Evolutionary conservation across 2,329 filamentous ascomycete genomes (phyloP).

Genomic region (Dothideomycetes sp.): DNA sequence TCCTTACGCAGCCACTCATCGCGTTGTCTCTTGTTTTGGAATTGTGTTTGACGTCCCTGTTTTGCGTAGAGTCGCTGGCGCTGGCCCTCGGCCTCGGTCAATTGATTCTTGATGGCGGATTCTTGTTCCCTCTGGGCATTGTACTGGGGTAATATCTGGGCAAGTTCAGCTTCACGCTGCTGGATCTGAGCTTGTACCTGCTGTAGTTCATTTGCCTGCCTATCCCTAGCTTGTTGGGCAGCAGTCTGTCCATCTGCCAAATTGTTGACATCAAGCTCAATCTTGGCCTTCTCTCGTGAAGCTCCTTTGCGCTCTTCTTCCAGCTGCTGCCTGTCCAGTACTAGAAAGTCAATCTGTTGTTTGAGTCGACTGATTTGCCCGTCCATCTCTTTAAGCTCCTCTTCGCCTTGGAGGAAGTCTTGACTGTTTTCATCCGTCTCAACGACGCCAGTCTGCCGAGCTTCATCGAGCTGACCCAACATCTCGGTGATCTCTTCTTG

Average conservation of each 20-base stretch:
- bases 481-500: conserved; percentile 69
- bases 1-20: conserved; percentile 74
- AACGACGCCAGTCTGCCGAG: conserved; percentile 72
- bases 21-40: conserved; percentile 78
- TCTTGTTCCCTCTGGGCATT: conserved; percentile 66
- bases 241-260: conserved; percentile 74
- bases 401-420: conserved; percentile 68
- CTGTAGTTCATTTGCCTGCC: conserved; percentile 63
- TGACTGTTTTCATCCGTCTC: conserved; percentile 73
- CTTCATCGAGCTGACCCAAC: conserved; percentile 74
- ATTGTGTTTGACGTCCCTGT: conserved; percentile 79
- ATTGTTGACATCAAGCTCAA: conserved; percentile 75
- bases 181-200: conserved; percentile 65
- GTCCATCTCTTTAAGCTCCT: conserved; percentile 67
- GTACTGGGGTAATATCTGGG: conserved; percentile 66
- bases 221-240: conserved; percentile 61
- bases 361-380: conserved; percentile 69
- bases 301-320: conserved; percentile 83
- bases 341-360: conserved; percentile 74
- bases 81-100: conserved; percentile 67
- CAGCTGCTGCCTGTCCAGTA: conserved; percentile 74
- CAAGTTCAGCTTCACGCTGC: conserved; percentile 66
- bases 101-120: conserved; percentile 56
- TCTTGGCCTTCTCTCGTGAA: conserved; percentile 70
- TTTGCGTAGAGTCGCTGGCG: conserved; percentile 80